Evolutionary conservation across 352 stramenopile species (phyloP), one percentile per base, ranked within the genome.

Genomic region (Globisporangium spiculum): DNA sequence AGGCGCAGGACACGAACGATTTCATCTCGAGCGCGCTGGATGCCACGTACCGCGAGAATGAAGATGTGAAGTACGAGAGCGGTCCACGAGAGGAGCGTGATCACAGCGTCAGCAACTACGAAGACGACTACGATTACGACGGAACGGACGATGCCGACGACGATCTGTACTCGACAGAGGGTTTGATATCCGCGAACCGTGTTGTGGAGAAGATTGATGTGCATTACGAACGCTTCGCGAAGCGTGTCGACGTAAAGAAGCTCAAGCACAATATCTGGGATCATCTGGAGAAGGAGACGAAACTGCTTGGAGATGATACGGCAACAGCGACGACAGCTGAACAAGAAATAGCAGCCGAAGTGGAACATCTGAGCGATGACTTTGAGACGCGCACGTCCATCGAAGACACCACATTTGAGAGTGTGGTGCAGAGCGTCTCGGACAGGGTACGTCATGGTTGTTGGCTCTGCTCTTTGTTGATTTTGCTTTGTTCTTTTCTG

Each of bases 171-270:
- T 90, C 83, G 5, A 73, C 74, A 0, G 71, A 84, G 54, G 77
- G 71, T 27, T 75, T 97, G 18, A 73, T 99, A 10, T 79, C 94
- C 26, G 93, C 91, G 26, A 87, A 97, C 52, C 84, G 96, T 34
- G 90, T 98, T 14, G 92, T 99, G 4, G 89, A 99, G 63, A 99
- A 98, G 69, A 89, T 99, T 67, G 80, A 97, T 56, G 84, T 97
- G 9, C 79, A 93, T 60, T 99, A 98, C 71, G 96, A 97, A 30
- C 94, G 88, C 16, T 86, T 97, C 46, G 97, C 97, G 20, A 99
- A 99, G 73, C 96, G 96, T 63, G 97, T 99, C 18, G 97, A 99
- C 74, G 96, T 99, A 1, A 98, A 97, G 71, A 92, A 96, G 55
- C 80, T 99, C 14, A 99, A 99, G 80, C 82, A 86, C 4, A 97